Base-by-base conservation (phyloP, 1,139 yeast genomes). In the Blastobotrys elegans region DNA sequence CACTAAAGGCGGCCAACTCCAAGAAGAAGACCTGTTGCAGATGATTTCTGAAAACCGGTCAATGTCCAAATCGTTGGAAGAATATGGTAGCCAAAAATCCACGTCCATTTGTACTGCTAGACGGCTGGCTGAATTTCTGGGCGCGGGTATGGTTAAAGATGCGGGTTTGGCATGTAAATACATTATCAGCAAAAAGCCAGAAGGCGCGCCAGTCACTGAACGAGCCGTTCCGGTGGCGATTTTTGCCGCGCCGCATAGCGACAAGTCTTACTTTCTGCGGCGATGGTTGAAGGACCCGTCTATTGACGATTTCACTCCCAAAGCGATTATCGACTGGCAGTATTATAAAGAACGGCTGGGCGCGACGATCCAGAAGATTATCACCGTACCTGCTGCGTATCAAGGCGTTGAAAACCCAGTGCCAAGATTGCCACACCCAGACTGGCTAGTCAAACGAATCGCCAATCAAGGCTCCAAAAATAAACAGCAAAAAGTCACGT, bases 91-190 rank as follows among this genome's bases (percentile, higher is more conserved):
- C 27, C 97, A 89, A 62, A 94, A 94, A 61, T 88, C 97, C 0
- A 89, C 97, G 0, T 88, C 97, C 0, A 92, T 94, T 55, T 89
- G 97, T 1, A 92, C 98, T 1, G 98, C 98, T 1, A 80, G 76
- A 57, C 76, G 99, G 56, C 72, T 94, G 44, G 97, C 97, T 50
- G 97, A 92, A 58, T 92, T 94, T 61, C 73, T 94, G 56, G 98
- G 98, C n/a, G 90, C 84, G 53, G 96, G 88, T 58, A 92, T 92
- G 96, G 95, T 89, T 8, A 89, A 88, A 59, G 97, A 90, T 68
- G 90, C 92, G 48, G 98, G 98, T 54, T 77, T 94, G 53, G 96
- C 96, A 2, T 92, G 97, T 67, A 89, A 89, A 63, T 94, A 89
- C 67, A 84, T 94, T 67, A 90, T 94, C 55, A 84, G 97, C 54